These are phyloP conservation scores for Polyporus arcularius DNA, from an alignment of 768 basidiomycete species.

Conservation along the genomic window DNA sequence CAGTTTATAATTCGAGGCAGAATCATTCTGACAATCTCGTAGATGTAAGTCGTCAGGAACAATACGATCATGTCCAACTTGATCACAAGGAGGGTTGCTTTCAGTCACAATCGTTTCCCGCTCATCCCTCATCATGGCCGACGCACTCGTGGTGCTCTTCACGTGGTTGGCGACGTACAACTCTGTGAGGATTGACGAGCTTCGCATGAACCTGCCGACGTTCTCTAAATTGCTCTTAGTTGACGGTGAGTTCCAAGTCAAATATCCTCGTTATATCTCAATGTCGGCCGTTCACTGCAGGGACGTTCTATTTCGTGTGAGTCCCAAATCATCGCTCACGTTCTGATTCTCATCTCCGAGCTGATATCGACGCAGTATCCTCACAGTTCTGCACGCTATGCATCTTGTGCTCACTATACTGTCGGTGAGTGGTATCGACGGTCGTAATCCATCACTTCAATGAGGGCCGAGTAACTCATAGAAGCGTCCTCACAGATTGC, in stretches of 20 bases:
- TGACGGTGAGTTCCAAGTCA: neutral
- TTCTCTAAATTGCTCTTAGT: neutral
- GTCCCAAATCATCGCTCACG: neutral
- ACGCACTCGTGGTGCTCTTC: neutral
- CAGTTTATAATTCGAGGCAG: too few relatives aligned
- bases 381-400: neutral
- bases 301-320: neutral
- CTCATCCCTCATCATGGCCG: neutral
- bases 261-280: too few relatives aligned
- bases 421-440: neutral
- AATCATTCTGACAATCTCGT: too few relatives aligned
- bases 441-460: neutral
- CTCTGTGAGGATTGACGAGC: neutral
- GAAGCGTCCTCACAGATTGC: neutral
- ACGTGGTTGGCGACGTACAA: neutral
- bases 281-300: neutral
- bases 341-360: neutral
- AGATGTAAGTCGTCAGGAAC: neutral
- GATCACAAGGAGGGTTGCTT: too few relatives aligned
- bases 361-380: neutral
- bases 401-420: neutral
- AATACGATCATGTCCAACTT: neutral
- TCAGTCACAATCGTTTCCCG: neutral
- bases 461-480: neutral
- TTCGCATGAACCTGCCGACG: neutral